These are phyloP conservation scores for Lepidium sativum DNA, from an alignment of 345 rosid genomes.

Conservation along the genomic window DNA sequence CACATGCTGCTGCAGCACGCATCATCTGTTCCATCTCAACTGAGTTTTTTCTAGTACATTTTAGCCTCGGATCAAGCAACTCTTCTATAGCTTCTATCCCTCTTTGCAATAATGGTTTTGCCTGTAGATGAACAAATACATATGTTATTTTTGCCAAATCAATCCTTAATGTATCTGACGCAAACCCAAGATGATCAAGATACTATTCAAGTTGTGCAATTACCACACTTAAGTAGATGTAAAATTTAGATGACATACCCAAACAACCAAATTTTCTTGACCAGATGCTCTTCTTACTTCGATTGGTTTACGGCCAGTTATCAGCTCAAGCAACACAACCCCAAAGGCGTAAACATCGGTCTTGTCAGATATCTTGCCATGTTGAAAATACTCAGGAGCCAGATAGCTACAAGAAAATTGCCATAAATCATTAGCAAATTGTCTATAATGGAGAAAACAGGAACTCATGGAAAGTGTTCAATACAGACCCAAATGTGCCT, in stretches of 20 bases:
- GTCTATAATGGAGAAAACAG: not conserved
- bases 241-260: slow-evolving; percentile 57
- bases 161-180: not conserved
- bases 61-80: slow-evolving; percentile 58
- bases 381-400: slow-evolving; percentile 98
- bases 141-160: not conserved
- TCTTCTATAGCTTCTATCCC: slow-evolving; percentile 63
- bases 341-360: slow-evolving; percentile 98
- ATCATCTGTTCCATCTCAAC: slow-evolving; percentile 48
- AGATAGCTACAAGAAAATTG: slow-evolving; percentile 48
- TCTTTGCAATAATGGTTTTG: slow-evolving; percentile 71
- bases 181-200: not conserved
- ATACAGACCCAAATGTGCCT: slow-evolving; percentile 91
- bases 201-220: not conserved
- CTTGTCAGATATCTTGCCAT: slow-evolving; percentile 89
- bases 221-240: not conserved
- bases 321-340: slow-evolving; percentile 79
- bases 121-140: slow-evolving; percentile 33
- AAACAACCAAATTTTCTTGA: slow-evolving; percentile 85
- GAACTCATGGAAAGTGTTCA: not conserved
- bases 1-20: slow-evolving; percentile 75
- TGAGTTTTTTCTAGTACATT: slow-evolving; percentile 39
- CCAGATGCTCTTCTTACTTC: slow-evolving; percentile 77
- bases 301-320: slow-evolving; percentile 88
- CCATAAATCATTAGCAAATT: not conserved